Conservation (phyloP, 164 flowering plant species). For the Cinnamomum micranthum region DNA sequence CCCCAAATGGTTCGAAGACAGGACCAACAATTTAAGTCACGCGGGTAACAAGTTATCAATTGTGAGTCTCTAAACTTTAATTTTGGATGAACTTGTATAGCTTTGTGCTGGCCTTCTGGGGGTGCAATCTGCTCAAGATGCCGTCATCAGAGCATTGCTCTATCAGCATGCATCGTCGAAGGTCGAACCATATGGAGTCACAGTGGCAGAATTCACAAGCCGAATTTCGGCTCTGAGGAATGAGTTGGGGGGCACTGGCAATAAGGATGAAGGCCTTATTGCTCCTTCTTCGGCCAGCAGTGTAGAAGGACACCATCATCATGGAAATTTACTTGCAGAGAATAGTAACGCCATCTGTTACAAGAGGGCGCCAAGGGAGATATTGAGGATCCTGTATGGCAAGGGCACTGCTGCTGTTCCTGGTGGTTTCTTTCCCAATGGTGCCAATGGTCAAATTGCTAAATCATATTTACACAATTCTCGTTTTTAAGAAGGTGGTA, state of each 20-base stretch:
- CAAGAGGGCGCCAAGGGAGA: constrained; percentile 23
- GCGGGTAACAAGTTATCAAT: not conserved
- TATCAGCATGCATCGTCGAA: constrained; percentile 27
- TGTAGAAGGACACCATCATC: constrained; percentile 24
- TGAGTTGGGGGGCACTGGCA: constrained; percentile 37
- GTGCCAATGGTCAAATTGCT: constrained; percentile 26
- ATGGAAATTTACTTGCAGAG: constrained; percentile 42
- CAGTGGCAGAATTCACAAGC: constrained; percentile 66
- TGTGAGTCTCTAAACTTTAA: not conserved
- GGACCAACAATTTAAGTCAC: too few species aligned
- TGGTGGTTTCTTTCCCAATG: constrained; percentile 28
- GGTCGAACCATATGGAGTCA: constrained; percentile 54
- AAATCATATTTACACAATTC: constrained; percentile 7
- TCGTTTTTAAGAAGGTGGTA: too few species aligned
- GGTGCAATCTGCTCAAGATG: constrained; percentile 87
- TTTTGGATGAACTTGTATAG: constrained; percentile 17
- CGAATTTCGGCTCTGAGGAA: constrained; percentile 59
- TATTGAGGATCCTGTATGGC: constrained; percentile 25
- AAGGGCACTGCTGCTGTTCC: constrained; percentile 18
- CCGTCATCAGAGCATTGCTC: constrained; percentile 54
- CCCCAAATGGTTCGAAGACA: too few species aligned
- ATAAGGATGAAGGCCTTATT: constrained; percentile 69
- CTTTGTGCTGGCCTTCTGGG: constrained; percentile 67
- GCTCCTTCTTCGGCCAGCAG: constrained; percentile 12
- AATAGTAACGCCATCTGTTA: not conserved